Conservation (phyloP, 73 alveolate species). For the Tetrahymena thermophila region DNA sequence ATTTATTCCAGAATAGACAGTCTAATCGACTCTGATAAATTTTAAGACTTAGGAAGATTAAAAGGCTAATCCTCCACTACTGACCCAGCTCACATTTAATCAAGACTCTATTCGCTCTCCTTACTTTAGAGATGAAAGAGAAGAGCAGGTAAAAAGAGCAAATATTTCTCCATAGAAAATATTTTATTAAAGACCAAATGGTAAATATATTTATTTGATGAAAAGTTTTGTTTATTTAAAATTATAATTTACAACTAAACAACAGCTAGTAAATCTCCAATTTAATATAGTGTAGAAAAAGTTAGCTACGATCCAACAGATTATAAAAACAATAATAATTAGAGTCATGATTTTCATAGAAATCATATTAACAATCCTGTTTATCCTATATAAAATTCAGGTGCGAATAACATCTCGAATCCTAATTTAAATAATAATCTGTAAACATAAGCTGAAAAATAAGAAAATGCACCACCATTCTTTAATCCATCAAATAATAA, state of each 20-base stretch:
- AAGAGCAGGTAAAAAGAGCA: not conserved
- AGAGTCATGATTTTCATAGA: not conserved
- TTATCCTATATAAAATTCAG: not conserved
- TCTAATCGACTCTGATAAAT: not conserved
- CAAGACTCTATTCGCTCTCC: not conserved
- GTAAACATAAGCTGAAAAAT: not conserved
- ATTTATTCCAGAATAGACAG: not conserved
- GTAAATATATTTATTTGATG: too few relatives aligned
- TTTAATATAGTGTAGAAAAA: not conserved
- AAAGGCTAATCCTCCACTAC: not conserved
- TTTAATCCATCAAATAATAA: not conserved
- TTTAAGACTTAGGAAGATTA: not conserved
- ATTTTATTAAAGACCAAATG: not conserved
- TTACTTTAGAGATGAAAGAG: not conserved
- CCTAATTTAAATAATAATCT: too few relatives aligned
- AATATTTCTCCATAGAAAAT: not conserved
- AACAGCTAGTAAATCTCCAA: not conserved
- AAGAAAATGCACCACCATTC: not conserved
- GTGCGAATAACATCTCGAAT: too few relatives aligned
- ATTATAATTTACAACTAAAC: not conserved
- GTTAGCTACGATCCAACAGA: not conserved
- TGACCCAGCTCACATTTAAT: not conserved
- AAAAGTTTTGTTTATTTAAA: not conserved
- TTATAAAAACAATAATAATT: not conserved
- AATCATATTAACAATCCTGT: not conserved